These are phyloP conservation scores for Petunia hybrid DNA, from an alignment of 305 asterid genomes.

Conservation along the genomic window DNA sequence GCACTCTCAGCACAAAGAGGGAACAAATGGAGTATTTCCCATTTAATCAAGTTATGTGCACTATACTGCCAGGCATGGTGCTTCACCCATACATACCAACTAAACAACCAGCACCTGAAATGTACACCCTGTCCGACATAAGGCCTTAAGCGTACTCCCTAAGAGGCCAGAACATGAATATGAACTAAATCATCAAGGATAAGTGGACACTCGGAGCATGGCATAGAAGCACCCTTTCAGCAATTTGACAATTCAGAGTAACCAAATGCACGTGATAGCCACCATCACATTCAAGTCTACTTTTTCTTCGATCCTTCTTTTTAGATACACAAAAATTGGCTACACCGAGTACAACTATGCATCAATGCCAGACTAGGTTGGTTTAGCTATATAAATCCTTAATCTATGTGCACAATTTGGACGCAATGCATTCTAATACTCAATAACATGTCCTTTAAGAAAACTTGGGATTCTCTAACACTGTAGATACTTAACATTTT, in stretches of 20 bases:
- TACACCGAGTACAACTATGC: not conserved
- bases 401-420: not conserved
- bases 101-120: not conserved
- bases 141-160: not conserved
- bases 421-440: not conserved
- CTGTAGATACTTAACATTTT: too few species aligned
- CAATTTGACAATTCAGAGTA: conserved; percentile 1
- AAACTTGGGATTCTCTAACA: too few species aligned
- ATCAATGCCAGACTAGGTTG: too few species aligned
- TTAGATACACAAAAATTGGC: not conserved
- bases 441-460: not conserved
- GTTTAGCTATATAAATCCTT: not conserved
- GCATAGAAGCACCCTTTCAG: not conserved
- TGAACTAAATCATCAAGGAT: not conserved
- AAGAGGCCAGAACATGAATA: not conserved
- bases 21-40: not conserved
- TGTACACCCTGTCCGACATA: not conserved
- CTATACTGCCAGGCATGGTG: not conserved
- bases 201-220: not conserved
- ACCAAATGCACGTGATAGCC: conserved; percentile 7
- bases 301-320: not conserved
- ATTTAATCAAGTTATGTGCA: not conserved
- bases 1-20: conserved; percentile 14
- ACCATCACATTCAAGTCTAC: not conserved
- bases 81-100: not conserved